Evolutionary conservation across 169 alveolate genomes (phyloP).

Genomic region (Cyclospora cayetanensis): DNA sequence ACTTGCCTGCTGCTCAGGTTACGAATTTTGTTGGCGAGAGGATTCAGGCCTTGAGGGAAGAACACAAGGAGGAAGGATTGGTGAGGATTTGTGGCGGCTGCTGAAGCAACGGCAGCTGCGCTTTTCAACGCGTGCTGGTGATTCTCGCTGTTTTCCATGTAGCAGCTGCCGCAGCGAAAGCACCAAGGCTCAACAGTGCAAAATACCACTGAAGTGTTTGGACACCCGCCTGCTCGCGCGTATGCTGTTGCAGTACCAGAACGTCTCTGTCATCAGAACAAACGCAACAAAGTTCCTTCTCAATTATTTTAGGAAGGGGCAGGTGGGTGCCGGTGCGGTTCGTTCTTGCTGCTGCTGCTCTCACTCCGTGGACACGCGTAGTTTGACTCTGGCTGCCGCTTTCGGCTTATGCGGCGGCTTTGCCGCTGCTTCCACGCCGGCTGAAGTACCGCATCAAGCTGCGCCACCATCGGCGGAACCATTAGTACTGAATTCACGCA

Average conservation of each 20-base stretch:
- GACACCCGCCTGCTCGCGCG: background rate
- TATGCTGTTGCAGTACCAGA: constrained; percentile 73
- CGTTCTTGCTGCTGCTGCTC: no score
- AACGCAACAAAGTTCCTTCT: constrained; percentile 90
- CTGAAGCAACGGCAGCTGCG: background rate
- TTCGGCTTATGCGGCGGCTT: background rate
- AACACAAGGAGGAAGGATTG: constrained; percentile 64
- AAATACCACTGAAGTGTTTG: background rate
- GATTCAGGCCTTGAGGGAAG: constrained; percentile 80
- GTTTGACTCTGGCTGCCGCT: no score
- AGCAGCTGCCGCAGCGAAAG: background rate
- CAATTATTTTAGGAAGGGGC: constrained; percentile 85
- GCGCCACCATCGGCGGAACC: background rate
- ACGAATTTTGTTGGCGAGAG: constrained; percentile 90
- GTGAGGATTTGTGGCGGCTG: no score
- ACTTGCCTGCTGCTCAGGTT: constrained; percentile 48
- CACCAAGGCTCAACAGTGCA: background rate
- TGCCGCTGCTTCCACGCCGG: background rate
- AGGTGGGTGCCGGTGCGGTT: constrained; percentile 73
- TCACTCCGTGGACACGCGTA: constrained; percentile 2
- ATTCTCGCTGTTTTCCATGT: background rate
- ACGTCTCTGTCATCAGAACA: constrained; percentile 86
- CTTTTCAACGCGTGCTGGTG: no score
- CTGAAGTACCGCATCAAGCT: background rate
- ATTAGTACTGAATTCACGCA: background rate